A percentile compares a stretch with the other conserved stretches of the same genome.
Evolutionary conservation across 805 yeast species (phyloP).

Genomic region (Blastobotrys americana): DNA sequence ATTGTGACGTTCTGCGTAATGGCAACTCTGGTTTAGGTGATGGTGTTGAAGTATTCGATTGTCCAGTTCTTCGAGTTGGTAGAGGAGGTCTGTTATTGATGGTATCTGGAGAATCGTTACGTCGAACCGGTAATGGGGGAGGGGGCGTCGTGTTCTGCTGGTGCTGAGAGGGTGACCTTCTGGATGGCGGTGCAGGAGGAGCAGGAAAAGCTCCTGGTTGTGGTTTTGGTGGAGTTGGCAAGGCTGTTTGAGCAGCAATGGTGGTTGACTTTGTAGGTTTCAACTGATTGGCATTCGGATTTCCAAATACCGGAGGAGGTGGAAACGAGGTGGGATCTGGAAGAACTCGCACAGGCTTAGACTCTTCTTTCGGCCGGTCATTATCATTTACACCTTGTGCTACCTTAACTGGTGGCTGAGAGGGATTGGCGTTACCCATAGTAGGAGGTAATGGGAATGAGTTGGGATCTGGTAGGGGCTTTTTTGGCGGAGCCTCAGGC

Average conservation of each 20-base stretch:
- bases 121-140: neutral
- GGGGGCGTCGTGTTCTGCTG: neutral
- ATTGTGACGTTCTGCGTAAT: neutral
- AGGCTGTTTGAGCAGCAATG: neutral
- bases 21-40: neutral
- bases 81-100: too few relatives aligned
- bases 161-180: neutral
- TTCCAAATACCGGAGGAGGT: slow-evolving; percentile 15
- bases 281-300: neutral
- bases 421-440: slow-evolving; percentile 10
- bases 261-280: neutral
- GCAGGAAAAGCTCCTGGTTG: slow-evolving; percentile 10
- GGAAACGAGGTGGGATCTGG: slow-evolving; percentile 21
- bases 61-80: slow-evolving; percentile 3
- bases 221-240: slow-evolving; percentile 6
- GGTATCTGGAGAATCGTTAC: neutral
- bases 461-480: slow-evolving; percentile 19
- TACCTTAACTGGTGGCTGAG: too few relatives aligned
- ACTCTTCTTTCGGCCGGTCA: too few relatives aligned
- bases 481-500: neutral
- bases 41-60: slow-evolving; percentile 5
- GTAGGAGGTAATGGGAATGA: slow-evolving; percentile 25
- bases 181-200: slow-evolving; percentile 10
- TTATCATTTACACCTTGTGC: too few relatives aligned
- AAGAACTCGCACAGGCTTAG: slow-evolving; percentile 7